Evolutionary conservation across 2,329 filamentous ascomycete genomes (phyloP), one percentile per base, ranked within the genome.

Genomic region (Microsporum canis): DNA sequence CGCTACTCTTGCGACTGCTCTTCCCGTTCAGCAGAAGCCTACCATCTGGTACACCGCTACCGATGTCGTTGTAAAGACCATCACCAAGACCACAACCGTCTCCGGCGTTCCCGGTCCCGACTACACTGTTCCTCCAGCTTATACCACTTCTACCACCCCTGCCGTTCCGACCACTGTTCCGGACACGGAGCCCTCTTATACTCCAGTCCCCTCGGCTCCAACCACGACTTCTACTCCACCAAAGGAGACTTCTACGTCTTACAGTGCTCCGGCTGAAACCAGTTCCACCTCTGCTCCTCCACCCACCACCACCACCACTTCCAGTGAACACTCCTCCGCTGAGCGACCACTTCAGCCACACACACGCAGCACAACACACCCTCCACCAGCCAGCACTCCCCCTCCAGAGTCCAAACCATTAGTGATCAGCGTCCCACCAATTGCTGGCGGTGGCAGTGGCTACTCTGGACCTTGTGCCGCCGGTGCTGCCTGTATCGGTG

Each of bases 81-180:
- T 75, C 60, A 69, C 72, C 36, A 71, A 72, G 29, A 72, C 74
- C 29, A 70, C 72, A 41, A 73, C 72, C 39, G 71, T 76, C 17
- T 76, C 72, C 60, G 84, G 83, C 66, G 77, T 77, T 27, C 77
- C 82, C 29, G 63, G 60, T 58, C 77, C 82, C 34, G 71, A 77
- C 59, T 72, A 75, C 62, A 78, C 78, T 14, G 76, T 73, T 51
- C 66, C 68, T 56, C 73, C 72, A 33, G 71, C 70, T 43, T 66
- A 69, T 12, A 63, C 79, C 5, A 78, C 76, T 17, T 74, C 76
- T 39, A 69, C 73, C 29, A 23, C 23, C 49, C 75, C 80, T 12
- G 78, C 78, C 45, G 43, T 47, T 6, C 43, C 43, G 10, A 47
- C 17, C 74, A 79, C 1, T 85, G 85, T n/a, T 76, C 39, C 39